Evolutionary conservation across 2,329 filamentous ascomycete genomes (phyloP).

Genomic region (Plenodomus biglobosus): DNA sequence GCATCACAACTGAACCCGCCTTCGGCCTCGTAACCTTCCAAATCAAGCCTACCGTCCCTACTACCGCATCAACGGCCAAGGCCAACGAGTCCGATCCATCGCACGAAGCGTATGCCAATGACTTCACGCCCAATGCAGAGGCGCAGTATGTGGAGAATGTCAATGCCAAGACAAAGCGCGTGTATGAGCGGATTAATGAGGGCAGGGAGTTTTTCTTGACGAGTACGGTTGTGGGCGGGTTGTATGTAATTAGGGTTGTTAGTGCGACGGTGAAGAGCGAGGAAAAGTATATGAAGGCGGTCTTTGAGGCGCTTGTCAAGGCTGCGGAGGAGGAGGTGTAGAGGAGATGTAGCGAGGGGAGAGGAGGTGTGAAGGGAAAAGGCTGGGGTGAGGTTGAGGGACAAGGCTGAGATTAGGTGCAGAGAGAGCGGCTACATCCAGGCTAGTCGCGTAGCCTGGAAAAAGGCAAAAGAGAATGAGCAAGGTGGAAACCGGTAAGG

Average conservation of each 20-base stretch:
- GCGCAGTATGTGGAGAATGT: slow-evolving; percentile 55
- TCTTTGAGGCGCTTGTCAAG: slow-evolving; percentile 73
- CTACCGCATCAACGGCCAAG: slow-evolving; percentile 5
- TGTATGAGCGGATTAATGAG: slow-evolving; percentile 74
- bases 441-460: too few relatives aligned
- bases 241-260: slow-evolving; percentile 79
- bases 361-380: not conserved
- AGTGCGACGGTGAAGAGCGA: slow-evolving; percentile 70
- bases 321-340: slow-evolving; percentile 48
- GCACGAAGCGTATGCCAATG: slow-evolving; percentile 38
- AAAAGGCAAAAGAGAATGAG: too few relatives aligned
- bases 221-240: slow-evolving; percentile 69
- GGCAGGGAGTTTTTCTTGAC: slow-evolving; percentile 82
- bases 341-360: too few relatives aligned
- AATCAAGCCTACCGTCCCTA: slow-evolving; percentile 43
- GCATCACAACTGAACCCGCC: slow-evolving; percentile 69
- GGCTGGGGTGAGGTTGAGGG: too few relatives aligned
- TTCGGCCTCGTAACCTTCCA: slow-evolving; percentile 83
- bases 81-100: slow-evolving; percentile 29
- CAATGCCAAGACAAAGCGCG: slow-evolving; percentile 69
- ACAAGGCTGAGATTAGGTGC: too few relatives aligned
- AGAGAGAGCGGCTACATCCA: too few relatives aligned
- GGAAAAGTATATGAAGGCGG: slow-evolving; percentile 68
- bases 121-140: slow-evolving; percentile 39
- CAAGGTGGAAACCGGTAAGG: not conserved